These are phyloP conservation scores for Solanum hybrid DNA, from an alignment of 305 asterid species.

Conservation along the genomic window DNA sequence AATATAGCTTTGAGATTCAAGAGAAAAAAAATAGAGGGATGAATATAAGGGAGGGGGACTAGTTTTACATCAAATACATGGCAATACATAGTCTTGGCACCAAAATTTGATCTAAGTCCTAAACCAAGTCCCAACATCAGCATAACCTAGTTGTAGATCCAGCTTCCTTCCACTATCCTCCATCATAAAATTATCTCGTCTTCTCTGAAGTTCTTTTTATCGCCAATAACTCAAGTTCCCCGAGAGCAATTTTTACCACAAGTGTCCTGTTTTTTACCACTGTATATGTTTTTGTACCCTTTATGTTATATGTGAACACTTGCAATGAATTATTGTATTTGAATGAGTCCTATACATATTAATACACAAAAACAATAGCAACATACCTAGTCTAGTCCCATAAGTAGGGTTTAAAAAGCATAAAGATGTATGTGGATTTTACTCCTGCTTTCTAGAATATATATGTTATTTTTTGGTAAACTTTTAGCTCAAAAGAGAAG, in stretches of 20 bases:
- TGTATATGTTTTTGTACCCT: not conserved
- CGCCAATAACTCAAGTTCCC: not conserved
- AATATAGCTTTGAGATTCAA: too few relatives aligned
- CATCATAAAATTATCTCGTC: not conserved
- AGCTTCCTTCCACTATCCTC: not conserved
- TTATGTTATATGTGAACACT: not conserved
- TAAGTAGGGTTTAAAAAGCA: not conserved
- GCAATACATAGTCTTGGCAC: too few relatives aligned
- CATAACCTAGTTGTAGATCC: not conserved
- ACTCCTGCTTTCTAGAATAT: not conserved
- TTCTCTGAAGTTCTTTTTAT: not conserved
- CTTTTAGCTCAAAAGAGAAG: not conserved
- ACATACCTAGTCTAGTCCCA: not conserved
- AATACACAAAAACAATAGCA: not conserved
- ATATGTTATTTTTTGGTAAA: not conserved
- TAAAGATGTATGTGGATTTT: not conserved
- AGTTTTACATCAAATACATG: too few relatives aligned
- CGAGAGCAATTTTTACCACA: too few relatives aligned
- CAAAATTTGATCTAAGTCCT: too few relatives aligned
- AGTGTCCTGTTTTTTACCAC: too few relatives aligned
- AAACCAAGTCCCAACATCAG: not conserved
- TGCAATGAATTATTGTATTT: not conserved
- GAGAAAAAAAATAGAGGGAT: too few relatives aligned
- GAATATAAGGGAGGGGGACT: too few relatives aligned
- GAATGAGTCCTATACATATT: not conserved